Base-by-base conservation (phyloP, 2,329 filamentous ascomycete genomes). In the Myriosclerotinia curreyana region DNA sequence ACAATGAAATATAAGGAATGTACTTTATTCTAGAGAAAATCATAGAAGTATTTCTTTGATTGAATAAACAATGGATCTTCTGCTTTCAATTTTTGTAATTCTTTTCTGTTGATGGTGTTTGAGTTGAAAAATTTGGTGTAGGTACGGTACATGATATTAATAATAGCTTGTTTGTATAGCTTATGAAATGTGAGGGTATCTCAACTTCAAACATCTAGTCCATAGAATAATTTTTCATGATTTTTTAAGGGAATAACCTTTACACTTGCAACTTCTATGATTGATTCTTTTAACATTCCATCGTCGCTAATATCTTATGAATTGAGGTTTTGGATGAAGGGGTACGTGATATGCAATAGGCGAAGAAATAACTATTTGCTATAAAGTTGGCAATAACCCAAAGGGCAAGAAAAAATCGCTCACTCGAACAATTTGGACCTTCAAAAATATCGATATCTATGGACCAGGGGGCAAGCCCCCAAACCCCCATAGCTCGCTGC, bases 1-100 rank as follows among this genome's bases (percentile, higher is more conserved):
- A 63, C 25, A 63, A 63, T 58, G 61, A 62, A 63, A 58, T 25
- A 14, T 34, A n/a, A 58, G 42, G 52, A 63, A 63, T 58, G 44
- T 6, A 31, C 17, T 36, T 62, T 38, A 48, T 46, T n/a, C n/a
- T n/a, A n/a, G n/a, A n/a, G n/a, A n/a, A n/a, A 22, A 25, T 7
- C 3, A 34, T 53, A 11, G 22, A 58, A 50, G 31, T 9, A 44
- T 20, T 58, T 17, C 61, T 63, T 63, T 63, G 9, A 46, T 34
- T 0, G 2, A 42, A 63, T 28, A 15, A 63, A 63, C 61, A 63
- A 63, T 56, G 25, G 38, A 63, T n/a, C 12, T 34, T 42, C 25
- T 58, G 61, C 36, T 63, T 63, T 42, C 46, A 31, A 34, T 2
- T 2, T 20, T 40, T 2, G 15, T 15, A 3, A 49, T 22, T 28